Evolutionary conservation across 225 moss, liverwort and hornwort species (phyloP).

Genomic region (Physcomitrellopsis africana): DNA sequence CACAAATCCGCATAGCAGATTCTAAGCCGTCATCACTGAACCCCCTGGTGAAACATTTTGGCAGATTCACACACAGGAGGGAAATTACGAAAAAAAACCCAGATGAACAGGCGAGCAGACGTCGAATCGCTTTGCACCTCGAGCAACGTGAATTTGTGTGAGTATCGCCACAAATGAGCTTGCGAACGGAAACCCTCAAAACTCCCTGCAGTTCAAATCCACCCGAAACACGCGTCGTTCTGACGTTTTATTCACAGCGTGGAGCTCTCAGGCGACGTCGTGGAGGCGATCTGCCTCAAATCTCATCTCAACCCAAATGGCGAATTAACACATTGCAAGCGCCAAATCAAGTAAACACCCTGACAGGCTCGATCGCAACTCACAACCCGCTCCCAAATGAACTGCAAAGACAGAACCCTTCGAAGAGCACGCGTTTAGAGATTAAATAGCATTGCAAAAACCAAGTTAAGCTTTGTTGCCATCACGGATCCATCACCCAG

Average conservation of each 20-base stretch:
- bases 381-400: neutral
- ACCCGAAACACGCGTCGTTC: neutral
- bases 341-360: neutral
- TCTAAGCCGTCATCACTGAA: conserved; percentile 5
- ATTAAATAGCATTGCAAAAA: conserved; percentile 13
- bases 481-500: conserved; percentile 20
- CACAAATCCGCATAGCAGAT: neutral
- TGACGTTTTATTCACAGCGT: neutral
- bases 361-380: neutral
- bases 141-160: conserved; percentile 29
- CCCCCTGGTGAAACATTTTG: conserved; percentile 16
- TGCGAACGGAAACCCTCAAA: conserved; percentile 31
- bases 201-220: conserved; percentile 16
- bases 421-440: neutral
- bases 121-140: conserved; percentile 15
- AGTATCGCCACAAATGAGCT: conserved; percentile 8
- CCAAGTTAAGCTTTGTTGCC: neutral
- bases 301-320: neutral
- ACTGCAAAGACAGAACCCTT: neutral
- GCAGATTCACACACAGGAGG: neutral
- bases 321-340: too few relatives aligned
- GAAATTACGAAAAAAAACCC: neutral
- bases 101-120: neutral
- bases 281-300: neutral
- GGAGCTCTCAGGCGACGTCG: neutral